phyloP scores from a whole-genome alignment of 208 protist genomes.

The Zelonia costaricensis region DNA sequence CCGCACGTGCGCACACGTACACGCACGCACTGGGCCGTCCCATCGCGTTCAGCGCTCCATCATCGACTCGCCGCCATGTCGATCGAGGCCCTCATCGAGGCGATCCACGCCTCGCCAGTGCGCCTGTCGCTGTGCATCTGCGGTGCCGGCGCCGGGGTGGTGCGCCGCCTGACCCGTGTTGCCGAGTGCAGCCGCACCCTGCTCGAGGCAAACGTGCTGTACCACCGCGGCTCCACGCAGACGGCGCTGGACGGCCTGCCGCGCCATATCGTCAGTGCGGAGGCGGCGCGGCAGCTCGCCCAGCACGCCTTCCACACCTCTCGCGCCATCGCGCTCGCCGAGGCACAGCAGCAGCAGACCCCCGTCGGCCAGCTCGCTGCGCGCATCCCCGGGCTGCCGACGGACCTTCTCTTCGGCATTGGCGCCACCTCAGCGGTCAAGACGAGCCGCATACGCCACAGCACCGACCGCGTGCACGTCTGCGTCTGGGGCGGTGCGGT shows the following conservation, averaged over 20 bases:
- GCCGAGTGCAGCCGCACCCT: constrained; percentile 64
- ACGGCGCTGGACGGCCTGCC: constrained; percentile 51
- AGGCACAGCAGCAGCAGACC: constrained; percentile 4
- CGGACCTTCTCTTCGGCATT: constrained; percentile 43
- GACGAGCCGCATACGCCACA: constrained; percentile 34
- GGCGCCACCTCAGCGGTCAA: constrained; percentile 60
- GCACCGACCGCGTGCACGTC: constrained; percentile 45
- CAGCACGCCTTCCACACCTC: constrained; percentile 57
- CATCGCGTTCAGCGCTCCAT: too few species aligned
- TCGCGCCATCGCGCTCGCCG: constrained; percentile 1
- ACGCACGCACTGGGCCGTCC: too few species aligned
- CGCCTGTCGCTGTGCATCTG: constrained; percentile 44
- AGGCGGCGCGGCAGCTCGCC: constrained; percentile 48
- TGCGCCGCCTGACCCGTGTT: constrained; percentile 44
- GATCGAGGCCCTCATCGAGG: constrained; percentile 33
- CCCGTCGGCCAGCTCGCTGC: background rate
- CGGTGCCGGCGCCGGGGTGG: constrained; percentile 45
- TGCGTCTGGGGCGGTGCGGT: constrained; percentile 41
- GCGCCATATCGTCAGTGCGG: constrained; percentile 24
- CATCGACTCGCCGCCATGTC: constrained; percentile 17
- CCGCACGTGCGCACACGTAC: too few species aligned
- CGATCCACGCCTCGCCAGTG: constrained; percentile 42
- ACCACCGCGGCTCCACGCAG: constrained; percentile 28
- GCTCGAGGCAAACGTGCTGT: constrained; percentile 44
- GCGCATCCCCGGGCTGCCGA: background rate